phyloP scores from a whole-genome alignment of 768 basidiomycete species.

The Clavulina sp. region DNA sequence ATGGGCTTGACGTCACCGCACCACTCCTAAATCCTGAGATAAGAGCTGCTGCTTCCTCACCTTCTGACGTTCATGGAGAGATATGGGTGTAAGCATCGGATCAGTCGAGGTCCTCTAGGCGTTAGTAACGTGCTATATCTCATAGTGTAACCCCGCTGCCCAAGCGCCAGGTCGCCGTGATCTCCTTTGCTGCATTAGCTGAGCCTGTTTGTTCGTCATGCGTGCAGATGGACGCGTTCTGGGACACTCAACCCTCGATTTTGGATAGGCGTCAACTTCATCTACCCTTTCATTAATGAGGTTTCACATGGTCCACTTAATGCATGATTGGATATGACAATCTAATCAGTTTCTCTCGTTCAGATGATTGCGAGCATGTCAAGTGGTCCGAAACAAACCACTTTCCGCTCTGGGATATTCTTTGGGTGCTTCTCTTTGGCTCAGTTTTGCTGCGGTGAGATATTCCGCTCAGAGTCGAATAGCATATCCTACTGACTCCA shows the following conservation, averaged over 20 bases:
- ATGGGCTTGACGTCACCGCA: no score
- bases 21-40: no score
- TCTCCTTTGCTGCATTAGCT: constrained; percentile 8
- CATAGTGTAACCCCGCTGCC: constrained; percentile 8
- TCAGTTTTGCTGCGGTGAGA: constrained; percentile 17
- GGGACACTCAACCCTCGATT: background rate
- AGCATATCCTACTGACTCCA: background rate
- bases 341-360: background rate
- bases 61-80: no score
- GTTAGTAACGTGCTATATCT: no score
- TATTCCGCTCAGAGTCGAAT: no score
- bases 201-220: constrained; percentile 9
- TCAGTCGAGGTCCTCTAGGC: no score
- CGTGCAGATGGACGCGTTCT: constrained; percentile 2
- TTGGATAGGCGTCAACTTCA: constrained; percentile 4
- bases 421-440: constrained; percentile 20
- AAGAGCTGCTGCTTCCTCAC: no score
- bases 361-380: background rate
- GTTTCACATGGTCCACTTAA: constrained; percentile 10
- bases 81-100: no score
- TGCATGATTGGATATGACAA: background rate
- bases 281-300: constrained; percentile 24
- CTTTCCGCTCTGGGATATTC: constrained; percentile 22
- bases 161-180: constrained; percentile 10
- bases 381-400: constrained; percentile 13